These are phyloP conservation scores for Monosporascus ibericus DNA, from an alignment of 2,329 filamentous ascomycete genomes.

Conservation along the genomic window DNA sequence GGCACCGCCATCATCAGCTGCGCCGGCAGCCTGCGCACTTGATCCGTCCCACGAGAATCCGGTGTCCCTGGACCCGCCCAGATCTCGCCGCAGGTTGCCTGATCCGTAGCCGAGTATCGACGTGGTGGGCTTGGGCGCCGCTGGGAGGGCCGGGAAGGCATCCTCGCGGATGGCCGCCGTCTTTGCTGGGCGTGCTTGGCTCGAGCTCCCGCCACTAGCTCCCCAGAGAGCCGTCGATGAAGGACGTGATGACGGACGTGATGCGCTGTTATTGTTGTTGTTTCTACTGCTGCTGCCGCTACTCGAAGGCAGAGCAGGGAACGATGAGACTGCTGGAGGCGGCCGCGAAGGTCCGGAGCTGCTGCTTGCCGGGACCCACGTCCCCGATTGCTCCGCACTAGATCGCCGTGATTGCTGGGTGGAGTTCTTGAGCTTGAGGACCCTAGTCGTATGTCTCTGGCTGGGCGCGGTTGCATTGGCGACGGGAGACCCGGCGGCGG, in stretches of 20 bases:
- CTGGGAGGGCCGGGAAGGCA: constrained; percentile 76
- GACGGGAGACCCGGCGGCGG: constrained; percentile 39
- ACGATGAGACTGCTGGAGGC: constrained; percentile 13
- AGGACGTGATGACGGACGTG: constrained; percentile 12
- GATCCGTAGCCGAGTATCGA: constrained; percentile 57
- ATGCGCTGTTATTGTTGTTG: neutral
- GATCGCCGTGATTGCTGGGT: constrained; percentile 31
- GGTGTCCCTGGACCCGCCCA: constrained; percentile 37
- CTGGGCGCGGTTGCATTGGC: constrained; percentile 32
- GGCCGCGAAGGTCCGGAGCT: constrained; percentile 4
- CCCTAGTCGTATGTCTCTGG: constrained; percentile 46
- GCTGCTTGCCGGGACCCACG: constrained; percentile 3
- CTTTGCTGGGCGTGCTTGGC: constrained; percentile 7
- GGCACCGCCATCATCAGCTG: neutral
- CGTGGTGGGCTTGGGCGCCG: constrained; percentile 62
- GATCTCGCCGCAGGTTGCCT: constrained; percentile 49
- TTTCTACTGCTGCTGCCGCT: neutral
- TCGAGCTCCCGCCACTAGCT: constrained; percentile 6
- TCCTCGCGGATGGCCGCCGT: constrained; percentile 38
- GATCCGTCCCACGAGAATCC: constrained; percentile 47
- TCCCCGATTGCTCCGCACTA: constrained; percentile 17
- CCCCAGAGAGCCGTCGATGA: constrained; percentile 18
- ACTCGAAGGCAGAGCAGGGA: constrained; percentile 22
- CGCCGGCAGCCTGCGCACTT: constrained; percentile 11
- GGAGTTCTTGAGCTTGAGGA: constrained; percentile 53